phyloP scores from a whole-genome alignment of 2,329 filamentous ascomycete genomes.

The Alternaria viburni region DNA sequence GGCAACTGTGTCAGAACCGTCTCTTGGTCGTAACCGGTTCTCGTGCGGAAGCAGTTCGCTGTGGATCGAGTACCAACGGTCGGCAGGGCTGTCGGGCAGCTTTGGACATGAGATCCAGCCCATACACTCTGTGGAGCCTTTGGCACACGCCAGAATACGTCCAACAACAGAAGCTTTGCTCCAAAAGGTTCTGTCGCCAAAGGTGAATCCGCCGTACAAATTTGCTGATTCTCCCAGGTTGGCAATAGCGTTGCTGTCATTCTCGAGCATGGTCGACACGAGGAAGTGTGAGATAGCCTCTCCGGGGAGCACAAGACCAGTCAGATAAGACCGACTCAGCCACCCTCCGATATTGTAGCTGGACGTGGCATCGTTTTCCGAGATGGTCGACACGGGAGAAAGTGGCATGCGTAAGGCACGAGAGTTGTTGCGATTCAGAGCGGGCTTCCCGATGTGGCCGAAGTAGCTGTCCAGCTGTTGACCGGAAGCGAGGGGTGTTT shows the following conservation, averaged over 20 bases:
- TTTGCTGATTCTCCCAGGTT: constrained; percentile 59
- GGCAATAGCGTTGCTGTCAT: constrained; percentile 57
- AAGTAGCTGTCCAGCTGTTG: constrained; percentile 45
- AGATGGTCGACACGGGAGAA: constrained; percentile 23
- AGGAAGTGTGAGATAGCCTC: constrained; percentile 61
- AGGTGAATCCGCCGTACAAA: constrained; percentile 62
- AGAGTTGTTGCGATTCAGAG: constrained; percentile 31
- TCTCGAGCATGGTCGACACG: constrained; percentile 63
- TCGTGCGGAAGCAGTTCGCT: constrained; percentile 40
- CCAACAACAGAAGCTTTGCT: constrained; percentile 63
- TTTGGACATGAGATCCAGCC: constrained; percentile 59
- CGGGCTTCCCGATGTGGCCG: constrained; percentile 36
- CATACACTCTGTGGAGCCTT: constrained; percentile 58
- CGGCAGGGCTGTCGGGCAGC: constrained; percentile 49
- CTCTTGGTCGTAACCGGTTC: constrained; percentile 50
- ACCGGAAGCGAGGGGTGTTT: constrained; percentile 41
- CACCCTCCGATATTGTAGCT: constrained; percentile 55
- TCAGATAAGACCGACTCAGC: constrained; percentile 63
- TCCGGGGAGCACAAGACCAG: constrained; percentile 62
- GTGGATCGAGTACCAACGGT: constrained; percentile 60
- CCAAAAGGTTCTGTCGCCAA: constrained; percentile 60
- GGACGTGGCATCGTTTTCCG: constrained; percentile 19
- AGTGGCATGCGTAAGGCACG: constrained; percentile 41
- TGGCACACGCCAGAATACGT: constrained; percentile 57
- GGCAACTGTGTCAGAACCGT: constrained; percentile 36